Evolutionary conservation across 2,329 filamentous ascomycete species (phyloP).

Genomic region (Diaporthe humulicola): DNA sequence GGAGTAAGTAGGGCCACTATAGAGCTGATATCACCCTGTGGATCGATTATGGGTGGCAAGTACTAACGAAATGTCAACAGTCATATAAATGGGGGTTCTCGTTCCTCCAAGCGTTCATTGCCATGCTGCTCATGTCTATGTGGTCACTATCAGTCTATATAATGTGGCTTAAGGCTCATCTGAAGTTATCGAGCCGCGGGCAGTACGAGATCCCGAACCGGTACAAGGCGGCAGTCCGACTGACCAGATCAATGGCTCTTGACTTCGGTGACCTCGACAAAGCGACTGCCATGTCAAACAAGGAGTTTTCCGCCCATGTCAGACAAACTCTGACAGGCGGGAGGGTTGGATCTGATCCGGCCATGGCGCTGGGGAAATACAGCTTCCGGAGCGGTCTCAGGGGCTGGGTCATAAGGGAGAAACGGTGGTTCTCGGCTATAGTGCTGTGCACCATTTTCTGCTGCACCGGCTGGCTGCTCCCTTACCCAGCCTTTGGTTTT

Average conservation of each 20-base stretch:
- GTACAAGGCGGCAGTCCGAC: slow-evolving; percentile 1
- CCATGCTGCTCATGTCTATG: neutral
- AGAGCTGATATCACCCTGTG: no score
- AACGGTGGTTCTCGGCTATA: neutral
- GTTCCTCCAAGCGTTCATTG: neutral
- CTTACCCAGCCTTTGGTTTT: neutral
- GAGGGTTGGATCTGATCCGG: neutral
- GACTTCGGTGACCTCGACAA: neutral
- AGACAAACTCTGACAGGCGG: neutral
- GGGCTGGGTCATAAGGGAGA: neutral
- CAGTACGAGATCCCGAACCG: neutral
- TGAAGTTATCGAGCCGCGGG: neutral
- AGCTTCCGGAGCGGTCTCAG: neutral
- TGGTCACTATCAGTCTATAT: neutral
- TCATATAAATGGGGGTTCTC: slow-evolving; percentile 21
- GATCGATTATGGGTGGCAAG: neutral
- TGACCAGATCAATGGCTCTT: neutral
- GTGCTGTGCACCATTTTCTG: neutral
- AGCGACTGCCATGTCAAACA: neutral
- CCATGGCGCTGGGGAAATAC: neutral
- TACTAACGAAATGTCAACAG: neutral
- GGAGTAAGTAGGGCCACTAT: neutral
- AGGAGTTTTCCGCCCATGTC: neutral
- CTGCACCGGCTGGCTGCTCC: neutral
- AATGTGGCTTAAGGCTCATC: neutral